Conservation (phyloP, 2,329 filamentous ascomycete genomes). For the Fusarium sp. region DNA sequence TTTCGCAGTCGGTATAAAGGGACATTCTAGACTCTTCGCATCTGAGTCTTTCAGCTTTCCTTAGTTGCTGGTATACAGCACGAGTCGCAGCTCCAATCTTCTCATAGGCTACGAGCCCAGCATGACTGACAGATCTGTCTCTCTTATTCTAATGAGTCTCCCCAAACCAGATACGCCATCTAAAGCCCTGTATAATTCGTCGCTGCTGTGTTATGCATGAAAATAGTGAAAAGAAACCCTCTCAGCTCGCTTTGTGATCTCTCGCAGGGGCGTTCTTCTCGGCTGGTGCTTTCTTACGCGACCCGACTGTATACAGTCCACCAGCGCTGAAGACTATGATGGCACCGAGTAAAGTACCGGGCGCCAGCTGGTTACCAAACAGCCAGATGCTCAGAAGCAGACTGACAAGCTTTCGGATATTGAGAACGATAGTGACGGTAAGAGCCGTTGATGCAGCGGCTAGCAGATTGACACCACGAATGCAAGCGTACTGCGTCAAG, state of each 20-base stretch:
- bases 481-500: constrained; percentile 92
- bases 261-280: constrained; percentile 10
- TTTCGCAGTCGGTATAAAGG: not conserved
- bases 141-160: not conserved
- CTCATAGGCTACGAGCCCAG: not conserved
- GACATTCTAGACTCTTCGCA: not conserved
- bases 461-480: constrained; percentile 94
- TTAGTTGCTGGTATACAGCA: not conserved
- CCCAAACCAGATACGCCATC: constrained; percentile 12
- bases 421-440: constrained; percentile 95
- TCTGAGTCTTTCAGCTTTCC: not conserved
- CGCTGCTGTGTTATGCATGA: not conserved
- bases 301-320: constrained; percentile 88
- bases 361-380: constrained; percentile 85
- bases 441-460: constrained; percentile 89
- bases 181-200: constrained; percentile 7
- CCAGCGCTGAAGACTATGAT: constrained; percentile 89
- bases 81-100: not conserved
- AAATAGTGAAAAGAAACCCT: not conserved
- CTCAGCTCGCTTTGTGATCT: constrained; percentile 37
- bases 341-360: constrained; percentile 83
- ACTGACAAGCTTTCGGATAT: constrained; percentile 93
- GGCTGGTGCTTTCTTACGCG: constrained; percentile 44
- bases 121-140: not conserved
- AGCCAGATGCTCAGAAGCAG: constrained; percentile 91